Conservation (phyloP, 2,329 filamentous ascomycete species). For the Cylindrodendrum hubeiense region DNA sequence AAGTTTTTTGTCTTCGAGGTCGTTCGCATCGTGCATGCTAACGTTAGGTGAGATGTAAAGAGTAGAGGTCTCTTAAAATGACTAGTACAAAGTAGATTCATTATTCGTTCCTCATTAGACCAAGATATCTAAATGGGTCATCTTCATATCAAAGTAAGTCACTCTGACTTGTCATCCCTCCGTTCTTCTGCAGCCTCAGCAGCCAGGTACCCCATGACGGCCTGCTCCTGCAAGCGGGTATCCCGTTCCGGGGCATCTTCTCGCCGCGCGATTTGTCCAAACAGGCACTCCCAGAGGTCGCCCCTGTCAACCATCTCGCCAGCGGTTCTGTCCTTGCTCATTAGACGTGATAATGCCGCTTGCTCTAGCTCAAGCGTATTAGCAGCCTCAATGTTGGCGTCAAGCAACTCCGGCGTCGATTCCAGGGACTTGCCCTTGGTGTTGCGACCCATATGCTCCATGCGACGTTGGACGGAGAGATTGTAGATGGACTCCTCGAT, state of each 20-base stretch:
- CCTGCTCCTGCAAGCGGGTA: conserved; percentile 47
- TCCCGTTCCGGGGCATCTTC: conserved; percentile 41
- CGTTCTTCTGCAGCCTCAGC: conserved; percentile 59
- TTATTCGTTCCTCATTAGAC: not conserved
- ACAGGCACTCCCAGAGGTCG: conserved; percentile 91
- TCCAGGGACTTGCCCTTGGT: conserved; percentile 56
- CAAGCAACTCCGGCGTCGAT: conserved; percentile 61
- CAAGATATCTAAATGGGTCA: not conserved
- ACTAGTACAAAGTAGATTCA: not conserved
- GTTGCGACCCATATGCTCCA: conserved; percentile 76
- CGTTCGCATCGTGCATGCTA: too few species aligned
- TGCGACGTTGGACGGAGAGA: conserved; percentile 81
- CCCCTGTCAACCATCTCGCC: conserved; percentile 84
- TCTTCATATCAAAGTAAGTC: not conserved
- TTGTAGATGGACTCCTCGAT: conserved; percentile 95
- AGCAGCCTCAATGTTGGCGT: conserved; percentile 79
- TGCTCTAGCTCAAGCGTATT: conserved; percentile 88
- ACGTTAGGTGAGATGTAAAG: too few species aligned
- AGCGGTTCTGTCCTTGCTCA: conserved; percentile 76
- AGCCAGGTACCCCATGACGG: conserved; percentile 57
- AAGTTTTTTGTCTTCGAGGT: too few species aligned
- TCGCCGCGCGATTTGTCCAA: conserved; percentile 68
- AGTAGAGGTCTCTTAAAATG: not conserved
- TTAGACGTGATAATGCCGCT: conserved; percentile 75
- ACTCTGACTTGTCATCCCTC: conserved; percentile 25